Percentiles rank a stretch among this genome's conserved stretches.
phyloP scores from a whole-genome alignment of 345 rosid genomes.

The Citrus reticulata region DNA sequence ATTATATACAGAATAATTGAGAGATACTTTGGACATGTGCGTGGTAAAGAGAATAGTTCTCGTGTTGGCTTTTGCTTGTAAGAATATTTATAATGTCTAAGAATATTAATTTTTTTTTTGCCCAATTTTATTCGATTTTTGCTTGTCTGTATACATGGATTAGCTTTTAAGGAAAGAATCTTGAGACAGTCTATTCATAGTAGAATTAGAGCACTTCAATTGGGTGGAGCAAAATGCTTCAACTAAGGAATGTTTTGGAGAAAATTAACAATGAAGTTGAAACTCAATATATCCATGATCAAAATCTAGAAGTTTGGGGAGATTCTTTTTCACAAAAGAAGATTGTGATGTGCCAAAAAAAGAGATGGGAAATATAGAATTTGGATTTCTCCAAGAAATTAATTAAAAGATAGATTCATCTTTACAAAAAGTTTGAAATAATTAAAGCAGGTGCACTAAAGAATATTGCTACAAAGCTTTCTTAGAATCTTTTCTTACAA shows the following conservation, averaged over 20 bases:
- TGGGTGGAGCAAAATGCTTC: not conserved
- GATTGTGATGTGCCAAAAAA: not conserved
- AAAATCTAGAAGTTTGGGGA: not conserved
- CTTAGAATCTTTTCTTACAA: too few species aligned
- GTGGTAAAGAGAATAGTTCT: not conserved
- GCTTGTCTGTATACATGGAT: not conserved
- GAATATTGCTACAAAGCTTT: not conserved
- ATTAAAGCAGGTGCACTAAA: not conserved
- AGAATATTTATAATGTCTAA: not conserved
- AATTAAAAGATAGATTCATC: not conserved
- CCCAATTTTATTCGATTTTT: not conserved
- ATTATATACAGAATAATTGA: not conserved
- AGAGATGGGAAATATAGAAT: not conserved
- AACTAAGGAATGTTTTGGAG: not conserved
- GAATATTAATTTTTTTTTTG: not conserved
- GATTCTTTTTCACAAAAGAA: not conserved
- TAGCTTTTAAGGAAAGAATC: conserved; percentile 11
- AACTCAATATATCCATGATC: not conserved
- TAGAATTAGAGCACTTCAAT: not conserved
- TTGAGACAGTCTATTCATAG: not conserved
- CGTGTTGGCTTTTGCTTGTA: not conserved
- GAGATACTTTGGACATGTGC: not conserved
- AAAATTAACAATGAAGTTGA: not conserved
- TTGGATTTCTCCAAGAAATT: not conserved
- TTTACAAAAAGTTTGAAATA: not conserved